Conservation (phyloP, 2,329 filamentous ascomycete genomes). For the Clonostachys rhizophaga region DNA sequence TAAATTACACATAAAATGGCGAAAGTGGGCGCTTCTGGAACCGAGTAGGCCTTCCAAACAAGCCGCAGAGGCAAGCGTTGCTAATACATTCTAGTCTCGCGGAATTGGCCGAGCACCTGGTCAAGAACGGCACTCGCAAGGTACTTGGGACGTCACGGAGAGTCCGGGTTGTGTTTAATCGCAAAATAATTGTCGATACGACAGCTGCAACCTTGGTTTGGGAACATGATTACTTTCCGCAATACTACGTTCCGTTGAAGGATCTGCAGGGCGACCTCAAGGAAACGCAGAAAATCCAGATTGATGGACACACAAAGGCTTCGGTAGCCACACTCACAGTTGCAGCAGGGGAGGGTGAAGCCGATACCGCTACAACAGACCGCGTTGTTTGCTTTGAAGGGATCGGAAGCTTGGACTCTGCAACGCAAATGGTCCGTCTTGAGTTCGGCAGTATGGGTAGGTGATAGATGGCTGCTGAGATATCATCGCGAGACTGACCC, state of each 20-base stretch:
- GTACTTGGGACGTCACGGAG: conserved; percentile 15
- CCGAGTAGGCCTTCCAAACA: not conserved
- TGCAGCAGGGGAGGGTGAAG: conserved; percentile 10
- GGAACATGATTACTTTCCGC: conserved; percentile 43
- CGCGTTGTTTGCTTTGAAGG: conserved; percentile 28
- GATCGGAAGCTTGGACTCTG: conserved; percentile 26
- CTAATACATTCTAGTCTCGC: conserved; percentile 12
- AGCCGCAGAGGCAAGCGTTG: not conserved
- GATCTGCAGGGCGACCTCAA: conserved; percentile 16
- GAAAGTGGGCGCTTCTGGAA: not conserved
- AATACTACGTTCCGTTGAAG: conserved; percentile 31
- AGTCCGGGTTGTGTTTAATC: conserved; percentile 24
- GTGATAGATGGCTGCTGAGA: not conserved
- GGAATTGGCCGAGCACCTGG: conserved; percentile 15
- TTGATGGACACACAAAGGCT: conserved; percentile 13
- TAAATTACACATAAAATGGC: not conserved
- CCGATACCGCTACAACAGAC: conserved; percentile 17
- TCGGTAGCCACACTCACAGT: conserved; percentile 23
- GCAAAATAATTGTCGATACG: conserved; percentile 27
- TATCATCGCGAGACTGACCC: not conserved
- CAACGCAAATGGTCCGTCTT: conserved; percentile 23
- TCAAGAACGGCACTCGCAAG: conserved; percentile 12
- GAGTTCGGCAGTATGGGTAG: conserved; percentile 27
- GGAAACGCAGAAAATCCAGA: conserved; percentile 16
- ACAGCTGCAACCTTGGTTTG: conserved; percentile 29